Evolutionary conservation across 257 asterid genomes (phyloP).

Genomic region (Knoxia roxburghii): DNA sequence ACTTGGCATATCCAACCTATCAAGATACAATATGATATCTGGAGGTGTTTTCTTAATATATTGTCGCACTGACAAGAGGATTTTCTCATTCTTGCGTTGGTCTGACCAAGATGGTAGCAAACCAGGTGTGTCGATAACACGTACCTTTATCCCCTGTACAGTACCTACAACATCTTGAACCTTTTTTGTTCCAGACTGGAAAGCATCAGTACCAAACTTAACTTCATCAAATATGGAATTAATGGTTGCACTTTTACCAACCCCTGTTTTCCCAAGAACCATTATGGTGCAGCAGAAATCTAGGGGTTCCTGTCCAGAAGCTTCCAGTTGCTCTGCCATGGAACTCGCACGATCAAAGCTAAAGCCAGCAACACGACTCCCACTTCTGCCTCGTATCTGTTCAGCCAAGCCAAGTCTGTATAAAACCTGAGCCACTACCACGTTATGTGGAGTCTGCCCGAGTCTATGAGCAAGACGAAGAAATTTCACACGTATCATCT

Average conservation of each 20-base stretch:
- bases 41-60: slow-evolving; percentile 87
- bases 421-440: slow-evolving; percentile 96
- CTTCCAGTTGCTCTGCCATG: slow-evolving; percentile 97
- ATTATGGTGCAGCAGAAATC: slow-evolving; percentile 95
- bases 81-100: slow-evolving; percentile 84
- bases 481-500: slow-evolving; percentile 96
- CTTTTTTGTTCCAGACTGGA: slow-evolving; percentile 73
- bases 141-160: slow-evolving; percentile 92
- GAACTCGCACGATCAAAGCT: slow-evolving; percentile 99
- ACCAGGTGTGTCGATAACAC: slow-evolving; percentile 96
- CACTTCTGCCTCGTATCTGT: slow-evolving; percentile 90
- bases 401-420: slow-evolving; percentile 96
- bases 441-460: slow-evolving; percentile 97
- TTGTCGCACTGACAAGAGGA: slow-evolving; percentile 65
- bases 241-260: slow-evolving; percentile 97
- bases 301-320: slow-evolving; percentile 86
- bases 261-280: slow-evolving; percentile 98
- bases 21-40: slow-evolving; percentile 92
- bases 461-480: slow-evolving; percentile 91
- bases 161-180: slow-evolving; percentile 98
- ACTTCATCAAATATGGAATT: slow-evolving; percentile 88
- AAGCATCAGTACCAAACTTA: slow-evolving; percentile 86
- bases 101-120: slow-evolving; percentile 96
- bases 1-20: slow-evolving; percentile 92
- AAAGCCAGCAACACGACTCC: slow-evolving; percentile 81